Base-by-base conservation (phyloP, 2,329 filamentous ascomycete species). In the Arachnopeziza araneosa region DNA sequence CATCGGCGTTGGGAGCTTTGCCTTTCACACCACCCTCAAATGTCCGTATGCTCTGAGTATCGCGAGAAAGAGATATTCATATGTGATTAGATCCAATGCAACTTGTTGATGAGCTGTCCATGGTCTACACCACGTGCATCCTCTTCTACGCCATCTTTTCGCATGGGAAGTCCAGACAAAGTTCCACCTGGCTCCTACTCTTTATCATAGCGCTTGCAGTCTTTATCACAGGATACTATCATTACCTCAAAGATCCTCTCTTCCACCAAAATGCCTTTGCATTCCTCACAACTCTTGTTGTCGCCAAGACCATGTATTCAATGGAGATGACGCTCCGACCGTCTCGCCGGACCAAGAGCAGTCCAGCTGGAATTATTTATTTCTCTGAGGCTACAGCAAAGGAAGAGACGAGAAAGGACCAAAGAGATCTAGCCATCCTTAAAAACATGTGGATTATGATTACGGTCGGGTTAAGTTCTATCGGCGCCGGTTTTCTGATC, bases 231-330 rank as follows among this genome's bases (percentile, higher is more conserved):
- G 68, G 70, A 50, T 89, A 90, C 70, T 91, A 91, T 72, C 87
- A 90, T 71, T 89, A 89, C 17, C 36, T 44, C 36, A 30, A 88
- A 70, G 84, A 89, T 64, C 87, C 87, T 0, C 75, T 78, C 0
- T 90, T 89, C 74, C 87, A 89, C 72, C 87, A 89, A 68, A 86
- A 81, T 67, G 81, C 82, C 17, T 89, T 88, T 66, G 86, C 84
- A 0, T n/a, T 60, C 22, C 50, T 89, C 48, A 89, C 86, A 0
- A 78, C 79, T 19, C 74, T 85, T 57, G 83, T 90, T 9, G 74
- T 90, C 32, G 71, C 85, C 36, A 54, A 54, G 24, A 59, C 44
- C 64, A 83, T 88, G 76, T 86, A 82, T 65, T 80, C 85, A 21
- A 88, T 89, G 86, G 86, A 89, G 67, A 22, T 52, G 19, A 52